Evolutionary conservation across 495 filamentous ascomycete species (phyloP).

Genomic region (Tricharina praecox): DNA sequence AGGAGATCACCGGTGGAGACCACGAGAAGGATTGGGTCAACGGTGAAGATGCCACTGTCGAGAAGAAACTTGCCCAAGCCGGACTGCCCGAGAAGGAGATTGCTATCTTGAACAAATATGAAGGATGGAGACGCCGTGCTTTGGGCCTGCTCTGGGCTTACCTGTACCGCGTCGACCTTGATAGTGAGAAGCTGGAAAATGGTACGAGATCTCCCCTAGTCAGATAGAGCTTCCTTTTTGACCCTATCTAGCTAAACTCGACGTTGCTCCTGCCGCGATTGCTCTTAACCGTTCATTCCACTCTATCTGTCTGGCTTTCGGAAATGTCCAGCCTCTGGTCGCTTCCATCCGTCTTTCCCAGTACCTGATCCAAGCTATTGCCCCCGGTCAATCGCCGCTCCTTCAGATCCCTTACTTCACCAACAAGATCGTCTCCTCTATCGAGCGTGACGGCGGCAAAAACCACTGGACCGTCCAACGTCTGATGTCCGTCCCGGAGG

Average conservation of each 20-base stretch:
- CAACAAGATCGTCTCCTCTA: slow-evolving; percentile 48
- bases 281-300: slow-evolving; percentile 70
- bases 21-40: slow-evolving; percentile 27
- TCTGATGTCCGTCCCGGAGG: slow-evolving; percentile 69
- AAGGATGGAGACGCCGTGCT: slow-evolving; percentile 60
- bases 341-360: slow-evolving; percentile 69
- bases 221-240: neutral
- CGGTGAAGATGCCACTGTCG: slow-evolving; percentile 41
- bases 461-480: slow-evolving; percentile 63
- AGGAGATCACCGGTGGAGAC: slow-evolving; percentile 50
- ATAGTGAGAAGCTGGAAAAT: slow-evolving; percentile 23
- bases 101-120: slow-evolving; percentile 47
- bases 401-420: slow-evolving; percentile 86
- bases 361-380: slow-evolving; percentile 72
- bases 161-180: slow-evolving; percentile 61
- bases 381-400: slow-evolving; percentile 68
- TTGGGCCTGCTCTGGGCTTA: slow-evolving; percentile 88
- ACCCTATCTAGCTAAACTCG: slow-evolving; percentile 39
- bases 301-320: slow-evolving; percentile 72
- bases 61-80: slow-evolving; percentile 49
- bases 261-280: slow-evolving; percentile 72
- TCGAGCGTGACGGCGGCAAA: slow-evolving; percentile 57
- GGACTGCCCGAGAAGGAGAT: slow-evolving; percentile 54
- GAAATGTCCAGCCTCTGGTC: slow-evolving; percentile 63
- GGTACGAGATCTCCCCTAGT: slow-evolving; percentile 9